These are phyloP conservation scores for Aspergillus bridgeri DNA, from an alignment of 495 filamentous ascomycete species.

Conservation along the genomic window DNA sequence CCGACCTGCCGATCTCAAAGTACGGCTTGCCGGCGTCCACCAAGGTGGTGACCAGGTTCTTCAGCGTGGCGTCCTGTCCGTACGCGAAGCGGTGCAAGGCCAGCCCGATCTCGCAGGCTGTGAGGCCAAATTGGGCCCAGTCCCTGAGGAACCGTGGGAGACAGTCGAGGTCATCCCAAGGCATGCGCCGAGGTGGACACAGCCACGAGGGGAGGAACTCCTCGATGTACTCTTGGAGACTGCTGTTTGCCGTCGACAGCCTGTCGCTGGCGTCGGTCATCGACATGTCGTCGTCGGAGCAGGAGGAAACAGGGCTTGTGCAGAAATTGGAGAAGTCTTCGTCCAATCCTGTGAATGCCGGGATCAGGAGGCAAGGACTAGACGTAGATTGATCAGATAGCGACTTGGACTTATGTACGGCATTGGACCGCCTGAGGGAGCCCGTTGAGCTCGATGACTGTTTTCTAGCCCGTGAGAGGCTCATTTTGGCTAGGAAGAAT, in stretches of 20 bases:
- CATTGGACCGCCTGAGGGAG: background rate
- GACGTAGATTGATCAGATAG: background rate
- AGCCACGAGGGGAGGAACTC: background rate
- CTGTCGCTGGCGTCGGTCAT: too few species aligned
- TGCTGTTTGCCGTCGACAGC: background rate
- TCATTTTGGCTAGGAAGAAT: background rate
- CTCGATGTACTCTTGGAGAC: background rate
- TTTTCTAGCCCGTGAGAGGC: background rate
- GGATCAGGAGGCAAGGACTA: background rate
- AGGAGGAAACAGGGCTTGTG: background rate
- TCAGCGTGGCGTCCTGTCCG: constrained; percentile 1
- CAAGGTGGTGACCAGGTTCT: background rate
- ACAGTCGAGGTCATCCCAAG: background rate
- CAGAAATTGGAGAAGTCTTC: too few species aligned
- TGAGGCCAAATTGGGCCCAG: background rate
- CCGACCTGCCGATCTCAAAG: background rate
- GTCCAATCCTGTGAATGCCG: too few species aligned
- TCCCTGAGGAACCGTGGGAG: background rate
- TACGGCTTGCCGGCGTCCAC: background rate
- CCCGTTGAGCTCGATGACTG: background rate
- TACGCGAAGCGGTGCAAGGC: constrained; percentile 1
- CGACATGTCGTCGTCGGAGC: background rate
- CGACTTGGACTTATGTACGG: background rate
- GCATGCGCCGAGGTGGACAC: background rate
- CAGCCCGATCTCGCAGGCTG: constrained; percentile 8